Base-by-base conservation (phyloP, 345 rosid species). In the Psidium friedrichsthalianum region DNA sequence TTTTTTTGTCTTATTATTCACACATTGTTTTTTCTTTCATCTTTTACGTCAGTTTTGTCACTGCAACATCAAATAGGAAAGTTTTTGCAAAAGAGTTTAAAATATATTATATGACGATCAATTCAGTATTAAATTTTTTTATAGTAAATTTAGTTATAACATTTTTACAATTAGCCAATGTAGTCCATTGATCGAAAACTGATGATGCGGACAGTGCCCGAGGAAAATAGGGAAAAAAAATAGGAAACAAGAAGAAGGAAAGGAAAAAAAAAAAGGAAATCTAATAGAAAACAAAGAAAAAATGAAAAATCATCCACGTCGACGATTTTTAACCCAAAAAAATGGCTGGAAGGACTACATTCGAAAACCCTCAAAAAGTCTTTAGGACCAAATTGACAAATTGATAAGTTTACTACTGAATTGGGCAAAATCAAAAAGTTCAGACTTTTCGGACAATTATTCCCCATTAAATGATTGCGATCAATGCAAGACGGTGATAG, bases 91-190 rank as follows among this genome's bases (percentile, higher is more conserved):
- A 32, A 32, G 32, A 32, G 6, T 4, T 1, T 18, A 16, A 3
- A 8, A 2, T 1, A 3, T 8, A 32, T 64, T 16, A 0, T 64
- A 32, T 0, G 0, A 0, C 2, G 0, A 2, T 0, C 9, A 16
- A 32, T 64, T 64, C 2, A 32, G 5, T 29, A 0, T 1, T 15
- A 29, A 15, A 15, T 0, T 29, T 64, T 64, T 64, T 18, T 6
- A 7, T n/a, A 3, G 2, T 1, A 4, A 61, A 8, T 61, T 59
- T 27, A 27, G 2, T 5, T 0, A 5, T 61, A 15, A 29, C 1
- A 0, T 64, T 15, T 64, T 64, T 6, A 32, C 1, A 1, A 64
- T 64, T 64, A 16, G 1, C 10, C 6, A 4, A 32, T 32, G 1
- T 8, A 16, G 2, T 3, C 11, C 1, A 16, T 64, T 8, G 3